Percentiles rank a stretch among this genome's conserved stretches.
Conservation (phyloP, 2,329 filamentous ascomycete genomes). For the Pseudogymnoascus sp. region DNA sequence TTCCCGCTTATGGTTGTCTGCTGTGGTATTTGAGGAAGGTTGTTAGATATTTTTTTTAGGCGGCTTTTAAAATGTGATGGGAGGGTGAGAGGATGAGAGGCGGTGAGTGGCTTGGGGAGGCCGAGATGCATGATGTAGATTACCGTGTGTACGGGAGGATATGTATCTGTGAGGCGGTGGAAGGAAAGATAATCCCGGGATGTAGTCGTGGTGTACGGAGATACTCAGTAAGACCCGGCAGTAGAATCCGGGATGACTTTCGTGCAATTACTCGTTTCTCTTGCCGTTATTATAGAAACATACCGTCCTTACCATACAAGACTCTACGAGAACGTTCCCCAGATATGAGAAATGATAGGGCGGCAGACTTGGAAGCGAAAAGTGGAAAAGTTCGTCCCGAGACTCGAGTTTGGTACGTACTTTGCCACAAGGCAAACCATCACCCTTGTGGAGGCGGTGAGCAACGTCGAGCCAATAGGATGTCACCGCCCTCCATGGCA, state of each 20-base stretch:
- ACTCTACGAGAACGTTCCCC: neutral
- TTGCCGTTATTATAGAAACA: neutral
- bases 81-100: neutral
- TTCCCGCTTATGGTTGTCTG: neutral
- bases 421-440: neutral
- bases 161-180: neutral
- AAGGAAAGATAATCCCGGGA: neutral
- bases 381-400: neutral
- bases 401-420: neutral
- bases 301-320: neutral
- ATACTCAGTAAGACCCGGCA: neutral
- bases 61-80: neutral
- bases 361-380: neutral
- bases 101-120: neutral
- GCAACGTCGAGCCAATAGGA: neutral
- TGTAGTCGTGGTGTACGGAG: neutral
- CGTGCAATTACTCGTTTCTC: neutral
- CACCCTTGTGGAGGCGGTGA: constrained; percentile 2
- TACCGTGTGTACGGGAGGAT: neutral
- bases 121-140: constrained; percentile 4
- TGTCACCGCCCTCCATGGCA: neutral
- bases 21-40: neutral
- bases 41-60: neutral
- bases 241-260: neutral
- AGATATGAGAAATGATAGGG: constrained; percentile 8